Conservation (phyloP, 352 stramenopile species). For the Phytophthora europaea region DNA sequence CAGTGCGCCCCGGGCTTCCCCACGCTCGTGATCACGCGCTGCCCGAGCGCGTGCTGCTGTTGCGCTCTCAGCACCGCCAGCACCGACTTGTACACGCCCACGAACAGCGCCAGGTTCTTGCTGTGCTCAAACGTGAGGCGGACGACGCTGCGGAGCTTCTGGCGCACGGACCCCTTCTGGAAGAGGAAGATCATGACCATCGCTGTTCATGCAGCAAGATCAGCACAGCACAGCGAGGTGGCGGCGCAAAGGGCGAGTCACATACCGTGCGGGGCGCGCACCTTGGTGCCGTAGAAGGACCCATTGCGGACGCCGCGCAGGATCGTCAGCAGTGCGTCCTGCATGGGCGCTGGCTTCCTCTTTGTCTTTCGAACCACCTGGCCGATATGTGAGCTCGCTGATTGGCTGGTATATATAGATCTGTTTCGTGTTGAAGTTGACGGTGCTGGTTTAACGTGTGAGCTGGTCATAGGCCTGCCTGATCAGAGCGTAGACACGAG, state of each 20-base stretch:
- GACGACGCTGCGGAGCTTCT: conserved; percentile 82
- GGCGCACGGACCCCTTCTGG: conserved; percentile 76
- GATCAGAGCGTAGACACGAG: conserved; percentile 53
- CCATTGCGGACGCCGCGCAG: conserved; percentile 89
- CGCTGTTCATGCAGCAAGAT: conserved; percentile 45
- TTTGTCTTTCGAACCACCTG: background rate
- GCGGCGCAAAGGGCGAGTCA: background rate
- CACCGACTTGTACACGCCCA: conserved; percentile 89
- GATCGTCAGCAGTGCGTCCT: conserved; percentile 75
- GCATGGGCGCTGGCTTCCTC: conserved; percentile 32
- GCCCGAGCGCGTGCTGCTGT: conserved; percentile 53
- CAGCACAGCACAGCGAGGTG: background rate
- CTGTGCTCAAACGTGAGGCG: conserved; percentile 88
- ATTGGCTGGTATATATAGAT: conserved; percentile 26
- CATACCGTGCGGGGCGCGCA: conserved; percentile 87
- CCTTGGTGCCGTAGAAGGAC: conserved; percentile 91
- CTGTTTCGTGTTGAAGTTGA: conserved; percentile 37
- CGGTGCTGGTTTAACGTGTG: conserved; percentile 11
- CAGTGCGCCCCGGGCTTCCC: conserved; percentile 77
- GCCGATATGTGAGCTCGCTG: background rate
- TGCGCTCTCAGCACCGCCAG: conserved; percentile 72
- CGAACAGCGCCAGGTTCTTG: conserved; percentile 90
- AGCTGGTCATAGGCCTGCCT: conserved; percentile 63
- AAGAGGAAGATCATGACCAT: conserved; percentile 94
- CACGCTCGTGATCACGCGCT: conserved; percentile 42